These are phyloP conservation scores for Cucurbita argyrosperma DNA, from an alignment of 306 rosid species.

Conservation along the genomic window DNA sequence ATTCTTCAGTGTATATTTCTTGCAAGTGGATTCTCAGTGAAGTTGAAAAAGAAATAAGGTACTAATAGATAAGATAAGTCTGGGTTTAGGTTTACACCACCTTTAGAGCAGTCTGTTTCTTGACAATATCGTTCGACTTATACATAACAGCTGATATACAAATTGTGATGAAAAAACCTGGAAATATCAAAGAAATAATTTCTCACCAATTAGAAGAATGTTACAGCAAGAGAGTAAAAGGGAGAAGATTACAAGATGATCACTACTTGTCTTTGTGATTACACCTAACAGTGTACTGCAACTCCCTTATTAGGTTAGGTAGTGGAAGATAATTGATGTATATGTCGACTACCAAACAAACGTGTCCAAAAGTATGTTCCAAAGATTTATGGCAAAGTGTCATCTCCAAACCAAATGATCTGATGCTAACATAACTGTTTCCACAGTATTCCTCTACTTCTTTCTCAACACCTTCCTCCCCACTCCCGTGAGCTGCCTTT, in stretches of 20 bases:
- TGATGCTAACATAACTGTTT: neutral
- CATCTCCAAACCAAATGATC: constrained; percentile 1
- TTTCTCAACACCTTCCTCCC: neutral
- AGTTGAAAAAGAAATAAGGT: neutral
- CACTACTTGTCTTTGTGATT: too few relatives aligned
- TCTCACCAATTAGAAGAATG: neutral
- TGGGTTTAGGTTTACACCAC: constrained; percentile 15
- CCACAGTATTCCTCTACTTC: neutral
- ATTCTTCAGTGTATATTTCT: neutral
- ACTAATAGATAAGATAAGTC: neutral
- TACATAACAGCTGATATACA: constrained; percentile 83
- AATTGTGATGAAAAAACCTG: constrained; percentile 73
- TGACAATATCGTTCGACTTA: constrained; percentile 72
- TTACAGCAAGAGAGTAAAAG: neutral
- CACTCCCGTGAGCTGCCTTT: neutral
- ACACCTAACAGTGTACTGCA: neutral
- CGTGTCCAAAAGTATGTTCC: neutral
- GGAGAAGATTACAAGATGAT: neutral
- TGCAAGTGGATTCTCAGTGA: neutral
- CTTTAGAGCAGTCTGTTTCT: constrained; percentile 89
- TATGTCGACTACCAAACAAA: neutral
- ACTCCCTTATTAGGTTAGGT: neutral
- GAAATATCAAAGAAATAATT: constrained; percentile 14
- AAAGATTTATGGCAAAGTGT: neutral
- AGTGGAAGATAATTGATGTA: neutral